Evolutionary conservation across 768 basidiomycete genomes (phyloP).

Genomic region (Hypholoma fasciculare): DNA sequence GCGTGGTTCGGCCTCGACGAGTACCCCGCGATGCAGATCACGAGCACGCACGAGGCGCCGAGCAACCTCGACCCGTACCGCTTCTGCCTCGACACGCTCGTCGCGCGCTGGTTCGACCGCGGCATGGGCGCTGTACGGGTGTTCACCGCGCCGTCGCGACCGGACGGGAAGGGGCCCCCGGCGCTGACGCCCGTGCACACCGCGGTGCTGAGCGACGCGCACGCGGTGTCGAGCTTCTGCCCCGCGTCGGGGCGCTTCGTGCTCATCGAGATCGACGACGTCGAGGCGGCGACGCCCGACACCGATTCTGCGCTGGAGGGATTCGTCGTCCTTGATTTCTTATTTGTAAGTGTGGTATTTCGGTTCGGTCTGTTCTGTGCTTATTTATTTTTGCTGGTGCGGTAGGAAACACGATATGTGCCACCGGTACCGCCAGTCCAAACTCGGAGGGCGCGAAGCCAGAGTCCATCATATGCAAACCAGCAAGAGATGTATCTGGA

Average conservation of each 20-base stretch:
- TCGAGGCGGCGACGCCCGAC: neutral
- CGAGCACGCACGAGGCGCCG: neutral
- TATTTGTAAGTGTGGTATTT: neutral
- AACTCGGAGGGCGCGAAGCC: no score
- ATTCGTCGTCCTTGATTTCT: neutral
- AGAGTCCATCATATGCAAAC: no score
- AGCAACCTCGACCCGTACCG: neutral
- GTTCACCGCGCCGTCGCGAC: neutral
- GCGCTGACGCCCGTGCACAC: neutral
- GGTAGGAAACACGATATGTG: no score
- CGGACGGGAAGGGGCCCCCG: neutral
- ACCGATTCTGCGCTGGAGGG: neutral
- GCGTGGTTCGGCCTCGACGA: neutral
- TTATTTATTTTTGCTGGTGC: no score
- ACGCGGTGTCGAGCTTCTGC: neutral
- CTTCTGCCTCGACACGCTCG: conserved; percentile 1
- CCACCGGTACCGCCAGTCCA: no score
- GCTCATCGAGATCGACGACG: conserved; percentile 1
- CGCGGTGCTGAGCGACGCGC: neutral
- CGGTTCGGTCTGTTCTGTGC: neutral
- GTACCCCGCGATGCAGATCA: neutral
- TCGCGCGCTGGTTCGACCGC: conserved; percentile 2
- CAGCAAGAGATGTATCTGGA: no score
- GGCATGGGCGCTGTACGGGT: neutral
- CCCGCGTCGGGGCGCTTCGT: conserved; percentile 3